Base-by-base conservation (phyloP, 2,329 filamentous ascomycete species). In the Teratosphaeria viscida region DNA sequence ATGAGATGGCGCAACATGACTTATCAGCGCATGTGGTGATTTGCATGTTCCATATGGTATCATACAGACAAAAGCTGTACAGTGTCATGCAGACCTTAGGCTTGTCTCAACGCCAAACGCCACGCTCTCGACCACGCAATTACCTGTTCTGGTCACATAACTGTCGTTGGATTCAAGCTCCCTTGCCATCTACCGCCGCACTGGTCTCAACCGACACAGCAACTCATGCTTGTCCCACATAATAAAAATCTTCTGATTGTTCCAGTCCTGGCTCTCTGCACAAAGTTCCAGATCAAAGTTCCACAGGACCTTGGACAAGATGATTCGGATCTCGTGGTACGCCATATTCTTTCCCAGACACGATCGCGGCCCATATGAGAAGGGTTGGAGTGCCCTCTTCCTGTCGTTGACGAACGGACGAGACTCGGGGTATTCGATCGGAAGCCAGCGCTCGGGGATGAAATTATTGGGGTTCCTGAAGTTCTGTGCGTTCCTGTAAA, bases 391-490 rank as follows among this genome's bases (percentile, higher is more conserved):
- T 2, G 61, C 65, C 16, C 65, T 60, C 32, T 67, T 68, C 39
- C 68, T 67, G 60, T 72, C 70, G 64, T 67, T 29, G 43, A 58
- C 55, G 16, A 58, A 61, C 1, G 60, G 55, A 12, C 19, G 12
- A 14, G 53, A 32, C n/a, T 54, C 53, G 27, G 53, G n/a, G 27
- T 70, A 68, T 1, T 68, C 32, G 12, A 14, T 12, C 26, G 52
- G 67, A 5, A 78, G 60, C 75, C 75, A 79, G 10, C 77, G 66
- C 53, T 76, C 73, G 1, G 75, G 74, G 1, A 70, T 60, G 59
- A 72, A 72, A 0, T 27, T 19, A 39, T 66, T 60, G 2, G 67
- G 64, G 35, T 71, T 62, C 8, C 56, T 49, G 61, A 71, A 72
- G 61, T 72, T 72, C 59, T 62, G 52, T 5, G 59, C 43, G 29